These are phyloP conservation scores for Aspergillus sp. DNA, from an alignment of 2,329 filamentous ascomycete species.

Conservation along the genomic window DNA sequence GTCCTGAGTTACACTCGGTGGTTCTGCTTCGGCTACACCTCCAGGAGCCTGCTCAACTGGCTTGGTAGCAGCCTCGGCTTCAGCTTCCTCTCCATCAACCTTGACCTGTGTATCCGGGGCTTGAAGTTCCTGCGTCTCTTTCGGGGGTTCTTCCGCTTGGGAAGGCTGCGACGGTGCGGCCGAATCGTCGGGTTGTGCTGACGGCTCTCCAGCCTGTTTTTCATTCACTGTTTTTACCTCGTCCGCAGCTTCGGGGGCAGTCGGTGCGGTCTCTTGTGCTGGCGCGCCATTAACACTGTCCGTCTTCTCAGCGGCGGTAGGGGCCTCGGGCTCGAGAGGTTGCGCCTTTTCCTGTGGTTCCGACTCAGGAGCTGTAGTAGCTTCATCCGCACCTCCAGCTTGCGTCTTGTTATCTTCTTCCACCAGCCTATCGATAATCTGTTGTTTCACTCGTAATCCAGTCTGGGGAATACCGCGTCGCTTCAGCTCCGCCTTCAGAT, in stretches of 20 bases:
- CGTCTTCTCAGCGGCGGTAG: background rate
- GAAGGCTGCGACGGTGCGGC: slow-evolving; percentile 5
- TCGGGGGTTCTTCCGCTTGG: background rate
- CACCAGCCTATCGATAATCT: slow-evolving; percentile 63
- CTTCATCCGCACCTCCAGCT: slow-evolving; percentile 27
- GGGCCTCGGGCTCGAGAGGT: slow-evolving; percentile 15
- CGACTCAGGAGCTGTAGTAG: slow-evolving; percentile 18
- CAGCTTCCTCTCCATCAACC: background rate
- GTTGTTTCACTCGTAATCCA: slow-evolving; percentile 68
- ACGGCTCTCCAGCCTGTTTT: slow-evolving; percentile 3
- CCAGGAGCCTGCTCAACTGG: slow-evolving; percentile 27
- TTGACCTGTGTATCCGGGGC: background rate
- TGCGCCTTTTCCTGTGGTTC: slow-evolving; percentile 16
- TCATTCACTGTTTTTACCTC: slow-evolving; percentile 16
- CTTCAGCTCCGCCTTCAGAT: slow-evolving; percentile 74
- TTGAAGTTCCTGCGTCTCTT: slow-evolving; percentile 4
- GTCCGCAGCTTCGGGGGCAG: slow-evolving; percentile 5
- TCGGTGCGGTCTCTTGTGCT: slow-evolving; percentile 3
- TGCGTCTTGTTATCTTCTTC: slow-evolving; percentile 41
- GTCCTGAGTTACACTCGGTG: slow-evolving; percentile 16
- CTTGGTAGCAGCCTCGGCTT: slow-evolving; percentile 8
- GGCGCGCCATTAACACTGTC: slow-evolving; percentile 2
- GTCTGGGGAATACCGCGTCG: slow-evolving; percentile 66
- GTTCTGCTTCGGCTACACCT: slow-evolving; percentile 9
- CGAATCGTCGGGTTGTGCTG: background rate